Base-by-base conservation (phyloP, 164 flowering plant species). In the Dillenia turbinata region DNA sequence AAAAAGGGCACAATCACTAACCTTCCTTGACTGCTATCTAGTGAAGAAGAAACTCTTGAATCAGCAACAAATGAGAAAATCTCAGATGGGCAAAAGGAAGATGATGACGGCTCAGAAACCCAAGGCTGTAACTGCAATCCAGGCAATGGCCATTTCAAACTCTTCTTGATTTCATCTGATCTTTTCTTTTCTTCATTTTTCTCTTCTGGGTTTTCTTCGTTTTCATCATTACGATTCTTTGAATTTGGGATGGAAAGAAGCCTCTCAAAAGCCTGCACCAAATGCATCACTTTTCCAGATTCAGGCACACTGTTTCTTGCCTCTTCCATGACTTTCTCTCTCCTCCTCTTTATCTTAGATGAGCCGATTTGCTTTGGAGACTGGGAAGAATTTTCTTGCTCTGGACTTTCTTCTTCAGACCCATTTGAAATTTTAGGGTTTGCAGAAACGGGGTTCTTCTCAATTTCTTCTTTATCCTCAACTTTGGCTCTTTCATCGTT, bases 261-360 rank as follows among this genome's bases (percentile, higher is more conserved):
- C 49, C 69, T 78, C 86, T 95, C 99, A 68, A 95, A 95, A 1
- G 90, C 96, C 75, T 83, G 63, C 12, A 92, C 91, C 82, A 95
- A 74, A 74, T 88, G 80, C 90, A 58, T 61, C 68, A 95, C 97
- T 64, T 65, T 77, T 56, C 97, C 99, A 12, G 73, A 76, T 45
- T 81, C 88, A 1, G 94, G 94, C 46, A 80, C 72, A 59, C 91
- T 84, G 15, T 65, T 66, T 65, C 85, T 76, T 13, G 83, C 89
- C 64, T 75, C 88, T 61, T 87, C 90, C 44, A 92, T 52, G 71
- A 89, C 19, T 74, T 59, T 81, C 1, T 77, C 90, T 67, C 88
- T 84, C 33, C 83, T 79, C 63, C 90, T 79, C 83, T 84, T 88
- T 8, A 78, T 57, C 13, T 61, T 72, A 2, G 84, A 74, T 71